Evolutionary conservation across 176 grass and related monocot species (phyloP), one percentile per base, ranked within the genome.

Genomic region (Oryza glumipatula): DNA sequence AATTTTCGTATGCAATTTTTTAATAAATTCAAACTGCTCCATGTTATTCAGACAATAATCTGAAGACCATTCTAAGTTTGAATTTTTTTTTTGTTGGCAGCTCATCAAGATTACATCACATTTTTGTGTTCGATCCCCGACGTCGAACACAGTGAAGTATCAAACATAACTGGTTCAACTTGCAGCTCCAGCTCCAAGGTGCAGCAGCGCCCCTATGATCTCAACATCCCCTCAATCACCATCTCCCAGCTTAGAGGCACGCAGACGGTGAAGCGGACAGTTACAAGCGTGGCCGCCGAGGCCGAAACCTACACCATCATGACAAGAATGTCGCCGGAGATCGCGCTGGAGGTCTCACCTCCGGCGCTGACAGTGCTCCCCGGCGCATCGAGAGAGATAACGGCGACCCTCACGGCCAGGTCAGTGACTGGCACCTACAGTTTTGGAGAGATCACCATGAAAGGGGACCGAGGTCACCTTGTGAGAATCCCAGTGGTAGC

Each of bases 371-470:
- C 96, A 0, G 85, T 99, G 66, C 74, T 96, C 26, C 76, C 90
- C 0, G 90, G 94, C 13, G 84, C 88, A 47, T 92, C 91, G 14
- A 93, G 86, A 3, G 90, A 86, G 68, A 33, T 99, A 58, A 91
- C 47, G 0, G 84, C 66, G 38, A 91, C 86, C 79, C 81, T 99
- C 43, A 99, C 96, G 11, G 73, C 79, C 0, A 99, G 96, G 76
- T 94, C 96, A 3, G 86, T 96, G 19, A 96, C 82, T 0, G 96
- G 86, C 23, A 81, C 84, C 43, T 99, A 99, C 78, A 92, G 93
- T 75, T 99, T 96, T 6, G 96, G 94, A 1, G 94, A 96, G 91
- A 87, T 99, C 28, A 38, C 85, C 9, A 96, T 99, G 94, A 99
- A 99, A 84, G 96, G 94, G 7, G 83, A 99, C 66, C 83, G 88